Percentiles rank a stretch among this genome's conserved stretches.
These are phyloP conservation scores for Aspergillus persii DNA, from an alignment of 2,329 filamentous ascomycete genomes.

Conservation along the genomic window DNA sequence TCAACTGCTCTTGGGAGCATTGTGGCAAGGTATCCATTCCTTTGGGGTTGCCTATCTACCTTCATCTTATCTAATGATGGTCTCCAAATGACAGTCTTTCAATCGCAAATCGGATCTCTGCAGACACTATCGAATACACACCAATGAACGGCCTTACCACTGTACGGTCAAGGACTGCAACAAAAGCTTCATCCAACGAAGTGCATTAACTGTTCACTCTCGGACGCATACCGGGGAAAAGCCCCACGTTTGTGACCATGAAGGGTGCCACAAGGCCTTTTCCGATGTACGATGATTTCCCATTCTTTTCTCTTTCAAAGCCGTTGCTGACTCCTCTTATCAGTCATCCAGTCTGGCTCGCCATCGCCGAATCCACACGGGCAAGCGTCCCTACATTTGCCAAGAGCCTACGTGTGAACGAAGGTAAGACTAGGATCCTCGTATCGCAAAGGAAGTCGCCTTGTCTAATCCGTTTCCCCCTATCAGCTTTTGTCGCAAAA, in stretches of 20 bases:
- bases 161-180: slow-evolving; percentile 46
- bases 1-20: slow-evolving; percentile 44
- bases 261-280: slow-evolving; percentile 44
- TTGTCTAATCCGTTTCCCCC: background rate
- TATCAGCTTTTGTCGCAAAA: slow-evolving; percentile 41
- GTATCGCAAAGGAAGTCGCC: background rate
- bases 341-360: slow-evolving; percentile 43
- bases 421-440: slow-evolving; percentile 26
- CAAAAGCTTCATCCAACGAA: slow-evolving; percentile 50
- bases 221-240: slow-evolving; percentile 47
- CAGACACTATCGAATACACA: slow-evolving; percentile 48
- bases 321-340: slow-evolving; percentile 8
- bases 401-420: slow-evolving; percentile 40
- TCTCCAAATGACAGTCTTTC: slow-evolving; percentile 38
- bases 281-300: slow-evolving; percentile 37
- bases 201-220: slow-evolving; percentile 47
- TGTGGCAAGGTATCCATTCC: slow-evolving; percentile 42
- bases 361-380: slow-evolving; percentile 41
- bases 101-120: slow-evolving; percentile 50
- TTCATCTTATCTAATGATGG: background rate
- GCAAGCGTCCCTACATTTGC: slow-evolving; percentile 42
- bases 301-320: background rate
- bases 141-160: slow-evolving; percentile 49
- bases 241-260: slow-evolving; percentile 43
- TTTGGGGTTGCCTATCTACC: background rate